Evolutionary conservation across 2,329 filamentous ascomycete species (phyloP).

Genomic region (Penicillium nordicum): DNA sequence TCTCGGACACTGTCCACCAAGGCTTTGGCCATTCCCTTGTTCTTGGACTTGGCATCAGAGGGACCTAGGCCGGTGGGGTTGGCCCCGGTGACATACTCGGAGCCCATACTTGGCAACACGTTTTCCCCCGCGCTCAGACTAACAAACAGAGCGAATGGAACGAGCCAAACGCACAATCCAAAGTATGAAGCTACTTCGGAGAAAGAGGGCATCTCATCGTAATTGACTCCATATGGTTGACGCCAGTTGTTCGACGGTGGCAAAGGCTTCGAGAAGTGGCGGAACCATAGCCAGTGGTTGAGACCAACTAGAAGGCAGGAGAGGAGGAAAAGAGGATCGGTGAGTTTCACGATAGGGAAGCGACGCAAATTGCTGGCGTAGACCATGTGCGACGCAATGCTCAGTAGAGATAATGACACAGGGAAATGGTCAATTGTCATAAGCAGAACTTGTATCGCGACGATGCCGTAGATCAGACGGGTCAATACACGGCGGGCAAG

Average conservation of each 20-base stretch:
- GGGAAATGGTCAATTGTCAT: conserved; percentile 84
- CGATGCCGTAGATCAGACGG: conserved; percentile 78
- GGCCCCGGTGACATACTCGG: conserved; percentile 62
- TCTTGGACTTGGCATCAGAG: conserved; percentile 44
- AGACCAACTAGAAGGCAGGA: conserved; percentile 81
- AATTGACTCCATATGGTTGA: conserved; percentile 43
- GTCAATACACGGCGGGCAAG: conserved; percentile 82
- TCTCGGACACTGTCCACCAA: conserved; percentile 58
- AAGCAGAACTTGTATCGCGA: conserved; percentile 70
- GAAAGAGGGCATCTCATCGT: conserved; percentile 66
- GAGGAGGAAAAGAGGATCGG: conserved; percentile 78
- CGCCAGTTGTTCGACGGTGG: conserved; percentile 41
- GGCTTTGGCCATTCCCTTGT: conserved; percentile 62
- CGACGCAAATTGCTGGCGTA: conserved; percentile 83
- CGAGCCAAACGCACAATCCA: conserved; percentile 92
- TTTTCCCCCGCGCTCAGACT: conserved; percentile 93
- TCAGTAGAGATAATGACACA: conserved; percentile 67
- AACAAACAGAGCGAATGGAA: conserved; percentile 93
- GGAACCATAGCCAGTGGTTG: conserved; percentile 96
- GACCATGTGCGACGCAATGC: conserved; percentile 74
- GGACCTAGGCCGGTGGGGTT: conserved; percentile 24
- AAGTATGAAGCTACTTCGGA: conserved; percentile 96
- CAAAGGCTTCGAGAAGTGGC: conserved; percentile 72
- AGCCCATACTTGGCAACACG: conserved; percentile 87
- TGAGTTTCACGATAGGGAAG: conserved; percentile 76